Evolutionary conservation across 225 moss, liverwort and hornwort genomes (phyloP).

Genomic region (Rhytidiadelphus loreus): DNA sequence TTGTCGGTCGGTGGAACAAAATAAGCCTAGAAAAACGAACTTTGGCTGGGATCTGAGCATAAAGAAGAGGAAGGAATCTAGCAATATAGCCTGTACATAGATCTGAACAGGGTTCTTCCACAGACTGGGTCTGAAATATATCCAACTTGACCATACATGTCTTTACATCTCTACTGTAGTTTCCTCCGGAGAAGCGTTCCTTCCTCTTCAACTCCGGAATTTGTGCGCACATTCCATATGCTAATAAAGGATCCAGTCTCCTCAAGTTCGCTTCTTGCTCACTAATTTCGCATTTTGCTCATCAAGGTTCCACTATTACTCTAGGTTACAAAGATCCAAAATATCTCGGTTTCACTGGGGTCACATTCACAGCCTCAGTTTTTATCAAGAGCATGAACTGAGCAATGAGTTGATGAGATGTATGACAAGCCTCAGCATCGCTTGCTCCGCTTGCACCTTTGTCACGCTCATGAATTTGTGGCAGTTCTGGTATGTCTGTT

Average conservation of each 20-base stretch:
- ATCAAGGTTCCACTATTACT: not conserved
- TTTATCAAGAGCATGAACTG: constrained; percentile 50
- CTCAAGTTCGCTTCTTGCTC: not conserved
- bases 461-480: constrained; percentile 42
- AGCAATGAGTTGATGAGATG: constrained; percentile 85
- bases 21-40: not conserved
- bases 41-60: not conserved
- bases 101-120: not conserved
- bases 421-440: constrained; percentile 50
- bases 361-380: not conserved
- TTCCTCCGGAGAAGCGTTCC: not conserved
- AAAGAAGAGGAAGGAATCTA: not conserved
- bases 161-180: not conserved
- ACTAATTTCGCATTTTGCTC: not conserved
- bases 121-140: not conserved
- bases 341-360: not conserved
- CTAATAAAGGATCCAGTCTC: not conserved
- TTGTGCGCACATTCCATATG: not conserved
- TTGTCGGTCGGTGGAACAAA: not conserved
- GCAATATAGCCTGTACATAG: not conserved
- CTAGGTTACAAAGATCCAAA: not conserved
- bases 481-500: constrained; percentile 61
- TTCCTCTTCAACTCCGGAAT: not conserved
- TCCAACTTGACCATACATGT: not conserved
- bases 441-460: constrained; percentile 36